Evolutionary conservation across 768 basidiomycete genomes (phyloP).

Genomic region (Termitomyces sp.): DNA sequence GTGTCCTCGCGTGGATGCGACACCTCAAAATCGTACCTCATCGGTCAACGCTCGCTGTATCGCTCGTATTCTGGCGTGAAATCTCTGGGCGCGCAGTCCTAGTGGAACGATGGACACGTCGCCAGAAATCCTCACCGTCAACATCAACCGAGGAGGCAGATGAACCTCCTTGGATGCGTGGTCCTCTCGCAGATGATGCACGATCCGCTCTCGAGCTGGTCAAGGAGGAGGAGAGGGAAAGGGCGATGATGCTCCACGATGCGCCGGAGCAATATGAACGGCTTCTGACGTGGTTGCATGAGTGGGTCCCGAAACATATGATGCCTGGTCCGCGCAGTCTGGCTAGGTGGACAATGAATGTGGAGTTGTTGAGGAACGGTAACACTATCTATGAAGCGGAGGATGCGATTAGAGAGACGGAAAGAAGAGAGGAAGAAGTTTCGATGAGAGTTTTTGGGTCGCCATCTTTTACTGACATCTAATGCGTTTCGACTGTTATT

Average conservation of each 20-base stretch:
- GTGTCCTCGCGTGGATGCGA: conserved; percentile 59
- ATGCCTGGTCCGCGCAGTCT: conserved; percentile 38
- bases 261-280: conserved; percentile 36
- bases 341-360: conserved; percentile 26
- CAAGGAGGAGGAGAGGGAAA: conserved; percentile 1
- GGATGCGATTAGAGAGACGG: conserved; percentile 2
- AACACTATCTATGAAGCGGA: conserved; percentile 1
- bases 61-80: conserved; percentile 71
- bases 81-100: conserved; percentile 59
- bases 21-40: conserved; percentile 49
- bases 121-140: not conserved
- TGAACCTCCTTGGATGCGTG: not conserved
- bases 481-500: too few species aligned
- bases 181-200: not conserved
- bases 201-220: not conserved
- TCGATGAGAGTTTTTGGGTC: conserved; percentile 14
- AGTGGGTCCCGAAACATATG: conserved; percentile 50
- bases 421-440: not conserved
- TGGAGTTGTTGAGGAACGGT: conserved; percentile 7
- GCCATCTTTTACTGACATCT: not conserved
- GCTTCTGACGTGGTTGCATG: conserved; percentile 49
- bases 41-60: conserved; percentile 51
- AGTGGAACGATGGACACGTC: conserved; percentile 39
- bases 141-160: not conserved
- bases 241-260: not conserved